Base-by-base conservation (phyloP, 306 rosid genomes). In the Hippophae rhamnoides region DNA sequence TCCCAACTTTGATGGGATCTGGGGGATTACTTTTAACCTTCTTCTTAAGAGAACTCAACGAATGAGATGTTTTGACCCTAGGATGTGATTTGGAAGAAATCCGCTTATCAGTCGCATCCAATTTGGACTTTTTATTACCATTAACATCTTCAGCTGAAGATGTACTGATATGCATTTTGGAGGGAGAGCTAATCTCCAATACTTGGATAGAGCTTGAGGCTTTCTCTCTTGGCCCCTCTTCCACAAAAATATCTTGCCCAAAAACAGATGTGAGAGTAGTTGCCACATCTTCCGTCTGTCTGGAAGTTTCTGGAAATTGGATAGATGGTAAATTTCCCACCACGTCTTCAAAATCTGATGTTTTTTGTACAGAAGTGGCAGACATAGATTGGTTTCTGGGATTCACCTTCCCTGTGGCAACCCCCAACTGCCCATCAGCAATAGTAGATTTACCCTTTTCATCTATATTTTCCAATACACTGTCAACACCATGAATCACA, bases 41-140 rank as follows among this genome's bases (percentile, higher is more conserved):
- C 68, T 84, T 88, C 73, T 82, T 88, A 59, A 71, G 70, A 56
- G 72, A 80, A 69, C 65, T 69, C 48, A 66, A 70, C 54, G 60
- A 60, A 52, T 68, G 68, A 38, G 84, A 76, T 68, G 78, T 73
- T 70, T 82, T 89, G 79, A 75, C 77, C 46, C 10, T 81, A 62
- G 74, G 64, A 67, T 38, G 71, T 47, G 72, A 42, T 60, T 80
- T 76, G 7, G 82, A 71, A 69, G 70, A 69, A 49, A 50, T 78
- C 63, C 40, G 65, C 72, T 72, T 72, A 58, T 75, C 84, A 61
- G 72, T 56, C 3, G 5, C 38, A 57, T 79, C 87, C 65, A 66
- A 49, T 66, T 82, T 77, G 64, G 70, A 78, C 61, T 75, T 82
- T 68, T 52, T 73, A 41, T 61, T 56, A 64, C 69, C 66, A 66